These are phyloP conservation scores for Corrigiola litoralis DNA, from an alignment of 179 eudicot genomes.

Conservation along the genomic window DNA sequence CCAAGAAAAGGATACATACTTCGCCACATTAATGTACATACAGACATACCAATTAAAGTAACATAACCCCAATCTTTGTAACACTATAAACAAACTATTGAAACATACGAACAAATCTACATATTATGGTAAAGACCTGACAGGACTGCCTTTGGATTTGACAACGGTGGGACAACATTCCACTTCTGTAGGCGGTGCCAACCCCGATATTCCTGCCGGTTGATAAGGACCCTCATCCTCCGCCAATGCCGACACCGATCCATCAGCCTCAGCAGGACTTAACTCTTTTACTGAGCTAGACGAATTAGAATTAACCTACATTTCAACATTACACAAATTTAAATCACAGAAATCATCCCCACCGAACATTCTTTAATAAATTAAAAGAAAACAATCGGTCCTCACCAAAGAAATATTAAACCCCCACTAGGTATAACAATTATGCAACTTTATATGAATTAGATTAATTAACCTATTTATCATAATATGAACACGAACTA, in stretches of 20 bases:
- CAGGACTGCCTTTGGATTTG: conserved; percentile 17
- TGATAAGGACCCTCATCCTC: conserved; percentile 36
- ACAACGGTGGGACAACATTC: conserved; percentile 24
- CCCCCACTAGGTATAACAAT: too few relatives aligned
- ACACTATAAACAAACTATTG: not conserved
- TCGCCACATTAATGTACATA: too few relatives aligned
- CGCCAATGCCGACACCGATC: conserved; percentile 37
- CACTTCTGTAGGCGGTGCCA: conserved; percentile 33
- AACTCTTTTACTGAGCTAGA: conserved; percentile 34
- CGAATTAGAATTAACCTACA: conserved; percentile 53
- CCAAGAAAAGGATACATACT: too few relatives aligned
- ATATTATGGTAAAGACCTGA: conserved; percentile 27
- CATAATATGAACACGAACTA: too few relatives aligned
- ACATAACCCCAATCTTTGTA: not conserved
- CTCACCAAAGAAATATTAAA: too few relatives aligned
- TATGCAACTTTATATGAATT: too few relatives aligned
- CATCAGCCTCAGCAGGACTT: conserved; percentile 33
- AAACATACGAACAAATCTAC: not conserved
- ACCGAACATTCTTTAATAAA: too few relatives aligned
- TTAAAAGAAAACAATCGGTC: too few relatives aligned
- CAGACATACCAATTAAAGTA: not conserved
- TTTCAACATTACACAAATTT: not conserved
- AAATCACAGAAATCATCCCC: not conserved
- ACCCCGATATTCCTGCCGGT: conserved; percentile 27
- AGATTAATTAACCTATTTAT: too few relatives aligned